Evolutionary conservation across 352 stramenopile genomes (phyloP).

Genomic region (Phytophthora ramorum): DNA sequence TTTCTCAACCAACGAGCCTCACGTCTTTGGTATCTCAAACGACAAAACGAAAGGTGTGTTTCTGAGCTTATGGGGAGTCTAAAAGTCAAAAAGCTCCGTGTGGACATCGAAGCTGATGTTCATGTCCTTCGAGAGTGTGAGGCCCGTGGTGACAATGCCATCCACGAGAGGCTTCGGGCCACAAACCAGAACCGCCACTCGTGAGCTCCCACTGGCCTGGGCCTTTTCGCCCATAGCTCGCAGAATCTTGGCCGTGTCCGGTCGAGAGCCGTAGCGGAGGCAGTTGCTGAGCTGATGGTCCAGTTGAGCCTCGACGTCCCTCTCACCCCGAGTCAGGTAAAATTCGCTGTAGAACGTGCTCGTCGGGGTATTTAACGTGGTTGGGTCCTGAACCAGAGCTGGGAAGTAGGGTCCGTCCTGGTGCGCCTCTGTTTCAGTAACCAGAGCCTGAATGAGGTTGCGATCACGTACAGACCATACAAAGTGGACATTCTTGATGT

Average conservation of each 20-base stretch:
- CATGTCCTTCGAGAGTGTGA: too few species aligned
- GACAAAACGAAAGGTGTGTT: too few species aligned
- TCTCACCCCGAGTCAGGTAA: conserved; percentile 37
- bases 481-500: conserved; percentile 41
- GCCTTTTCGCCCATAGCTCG: too few species aligned
- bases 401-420: conserved; percentile 23
- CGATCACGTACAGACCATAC: conserved; percentile 49
- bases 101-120: too few species aligned
- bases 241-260: conserved; percentile 11
- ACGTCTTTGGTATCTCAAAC: too few species aligned
- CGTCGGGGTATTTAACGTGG: background rate
- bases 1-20: too few species aligned
- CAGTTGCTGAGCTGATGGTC: conserved; percentile 27
- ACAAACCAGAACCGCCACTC: too few species aligned
- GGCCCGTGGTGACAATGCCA: too few species aligned
- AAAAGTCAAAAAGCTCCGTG: too few species aligned
- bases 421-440: background rate
- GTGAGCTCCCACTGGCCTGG: too few species aligned
- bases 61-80: too few species aligned
- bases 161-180: too few species aligned
- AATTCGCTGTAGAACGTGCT: conserved; percentile 42
- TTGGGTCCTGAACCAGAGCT: background rate
- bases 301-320: conserved; percentile 28
- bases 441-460: conserved; percentile 32
- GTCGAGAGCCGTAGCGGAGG: conserved; percentile 33